Base-by-base conservation (phyloP, 2,329 filamentous ascomycete genomes). In the Cladorrhinum sp. region DNA sequence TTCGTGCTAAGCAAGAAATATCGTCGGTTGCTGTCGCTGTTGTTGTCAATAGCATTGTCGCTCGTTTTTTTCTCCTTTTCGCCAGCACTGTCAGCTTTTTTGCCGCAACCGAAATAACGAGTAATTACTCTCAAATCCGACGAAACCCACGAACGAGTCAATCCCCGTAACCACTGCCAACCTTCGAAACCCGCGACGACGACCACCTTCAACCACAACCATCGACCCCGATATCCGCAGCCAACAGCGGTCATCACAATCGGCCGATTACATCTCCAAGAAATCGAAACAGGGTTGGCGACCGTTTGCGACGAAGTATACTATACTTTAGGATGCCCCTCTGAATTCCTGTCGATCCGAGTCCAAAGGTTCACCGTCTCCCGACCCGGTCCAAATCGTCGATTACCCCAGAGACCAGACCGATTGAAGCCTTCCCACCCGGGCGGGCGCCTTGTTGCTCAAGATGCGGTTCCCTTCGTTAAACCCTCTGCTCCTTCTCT, bases 401-500 rank as follows among this genome's bases (percentile, higher is more conserved):
- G 21, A 56, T 28, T 28, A 36, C 39, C 20, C 36, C 54, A 49
- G 18, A 28, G 26, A 30, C 58, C 42, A 56, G 46, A 60, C 58
- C 53, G 53, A 55, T 55, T 36, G 39, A 48, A 48, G 36, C n/a
- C 55, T 57, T 51, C 58, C 52, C n/a, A 39, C 21, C 51, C 57
- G 52, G 36, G 18, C 58, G 39, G 54, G 54, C 39, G 23, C 42
- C 54, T 36, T 3, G 26, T 52, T 42, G 14, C 28, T 51, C 72
- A 77, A 59, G 36, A 84, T 84, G 82, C 77, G 77, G 75, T 77
- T 77, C 42, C 56, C 55, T 66, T 74, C 76, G 61, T 70, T 76
- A 48, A 73, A 75, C 67, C 75, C 76, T 70, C 77, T 81, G 59
- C 69, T 79, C 64, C 68, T 80, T 55, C 70, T 82, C 67, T 73